Evolutionary conservation across 495 filamentous ascomycete species (phyloP), one percentile per base, ranked within the genome.

Genomic region (Xylaria palmicola): DNA sequence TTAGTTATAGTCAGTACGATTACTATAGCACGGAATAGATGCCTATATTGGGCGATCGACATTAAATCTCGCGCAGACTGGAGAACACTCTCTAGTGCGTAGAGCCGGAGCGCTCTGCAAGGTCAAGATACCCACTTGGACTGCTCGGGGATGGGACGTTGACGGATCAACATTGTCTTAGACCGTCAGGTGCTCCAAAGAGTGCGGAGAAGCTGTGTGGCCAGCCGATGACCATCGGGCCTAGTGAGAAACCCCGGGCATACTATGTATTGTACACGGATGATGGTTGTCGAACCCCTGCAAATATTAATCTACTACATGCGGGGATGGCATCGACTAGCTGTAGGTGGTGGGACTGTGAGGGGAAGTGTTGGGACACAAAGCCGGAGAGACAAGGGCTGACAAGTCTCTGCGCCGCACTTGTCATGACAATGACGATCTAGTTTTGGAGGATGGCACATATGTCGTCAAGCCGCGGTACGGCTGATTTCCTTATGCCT

Each of bases 241-340:
- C 55, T 43, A 58, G 44, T 58, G 17, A 58, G 40, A 34, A 20
- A 20, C 41, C 22, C 15, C 55, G 27, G 29, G n/a, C 36, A 26
- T 49, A 5, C 1, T 12, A 29, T 37, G 39, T 9, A n/a, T 30
- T 10, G 29, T 37, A 51, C n/a, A n/a, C n/a, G n/a, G n/a, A n/a
- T n/a, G n/a, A n/a, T n/a, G n/a, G n/a, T 32, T 17, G 55, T 15
- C 55, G 55, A 43, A 22, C 17, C 55, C 55, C 55, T 58, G 55
- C 55, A 29, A 48, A 39, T 58, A 49, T 58, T 43, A 32, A 39
- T 30, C 12, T 59, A 12, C 39, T 10, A n/a, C 6, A 4, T 50
- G 56, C 45, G 56, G 56, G 45, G 56, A 41, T 39, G 4, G 43
- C 26, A 49, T 37, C 27, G 37, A 36, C 13, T 6, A 47, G 17